Evolutionary conservation across 805 yeast genomes (phyloP).

Genomic region (Kazachstania kunashirensis): DNA sequence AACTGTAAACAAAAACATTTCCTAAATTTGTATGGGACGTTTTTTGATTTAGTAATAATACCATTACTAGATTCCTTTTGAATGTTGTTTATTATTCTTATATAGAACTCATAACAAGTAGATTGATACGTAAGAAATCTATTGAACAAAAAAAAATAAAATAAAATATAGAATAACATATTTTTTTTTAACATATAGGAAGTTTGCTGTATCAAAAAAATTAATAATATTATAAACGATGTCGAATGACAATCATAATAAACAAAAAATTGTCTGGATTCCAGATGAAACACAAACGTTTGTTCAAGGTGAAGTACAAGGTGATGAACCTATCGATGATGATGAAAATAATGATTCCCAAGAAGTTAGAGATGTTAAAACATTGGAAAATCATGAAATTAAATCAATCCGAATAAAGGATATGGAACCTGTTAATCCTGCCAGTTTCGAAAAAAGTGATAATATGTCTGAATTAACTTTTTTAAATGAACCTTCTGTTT

Average conservation of each 20-base stretch:
- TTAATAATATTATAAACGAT: no score
- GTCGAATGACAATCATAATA: neutral
- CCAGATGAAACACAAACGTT: constrained; percentile 24
- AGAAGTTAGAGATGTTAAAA: constrained; percentile 13
- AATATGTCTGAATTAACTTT: constrained; percentile 95
- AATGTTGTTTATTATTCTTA: no score
- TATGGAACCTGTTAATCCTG: constrained; percentile 58
- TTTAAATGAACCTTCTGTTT: constrained; percentile 91
- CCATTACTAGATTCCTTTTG: no score
- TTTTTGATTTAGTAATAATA: no score
- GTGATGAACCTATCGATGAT: constrained; percentile 12
- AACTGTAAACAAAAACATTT: no score
- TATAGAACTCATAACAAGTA: no score
- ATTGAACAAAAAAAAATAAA: no score
- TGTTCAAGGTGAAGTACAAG: constrained; percentile 19
- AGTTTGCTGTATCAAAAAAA: no score
- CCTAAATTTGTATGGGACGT: no score
- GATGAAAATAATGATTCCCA: constrained; percentile 14
- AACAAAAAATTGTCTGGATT: constrained; percentile 21
- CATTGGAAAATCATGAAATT: constrained; percentile 11
- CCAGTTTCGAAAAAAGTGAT: constrained; percentile 78
- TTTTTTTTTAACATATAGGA: no score
- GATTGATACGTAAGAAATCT: no score
- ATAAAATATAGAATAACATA: no score
- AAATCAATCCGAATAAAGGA: constrained; percentile 27